Base-by-base conservation (phyloP, 106 monocot genomes). In the Dendrobium huoshanense region DNA sequence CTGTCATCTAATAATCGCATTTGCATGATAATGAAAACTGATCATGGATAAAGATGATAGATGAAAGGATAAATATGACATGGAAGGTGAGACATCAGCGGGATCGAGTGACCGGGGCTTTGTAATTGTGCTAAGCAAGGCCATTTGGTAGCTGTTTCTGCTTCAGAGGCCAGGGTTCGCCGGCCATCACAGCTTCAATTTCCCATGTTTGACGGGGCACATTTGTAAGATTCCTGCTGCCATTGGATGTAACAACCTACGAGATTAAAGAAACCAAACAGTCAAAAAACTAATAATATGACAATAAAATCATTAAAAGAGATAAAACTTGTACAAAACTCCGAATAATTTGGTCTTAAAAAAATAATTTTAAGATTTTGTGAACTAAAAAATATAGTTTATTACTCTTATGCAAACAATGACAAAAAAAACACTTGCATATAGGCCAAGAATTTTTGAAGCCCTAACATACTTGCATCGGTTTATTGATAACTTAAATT, bases 181-280 rank as follows among this genome's bases (percentile, higher is more conserved):
- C 98, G 7, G 98, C 88, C 98, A 99, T 99, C 27, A 99, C 95
- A 20, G 95, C 91, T 91, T 99, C 98, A n/a, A 95, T 95, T 87
- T 99, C 98, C 79, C 79, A 87, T 9, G 87, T 85, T 73, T 89
- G 84, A 49, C 95, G 80, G 5, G 98, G 98, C 74, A 84, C 85
- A 51, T 93, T 91, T 41, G 98, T 95, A 55, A 99, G 94, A 78
- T 99, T 99, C 73, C 77, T 91, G 87, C 98, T 91, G 27, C 95
- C 95, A 22, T 89, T 84, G 9, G 84, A 82, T 41, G 92, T 95
- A 41, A 99, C 90, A 82, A 87, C 88, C 98, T 99, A 86, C 41
- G 73, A 79, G 16, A 78, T 22, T 31, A 72, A 41, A 56, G 43
- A 27, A 81, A 64, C n/a, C 64, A n/a, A 24, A 65, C 16, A 13